phyloP scores from a whole-genome alignment of 2,329 filamentous ascomycete genomes.

The Monosporascus ibericus region DNA sequence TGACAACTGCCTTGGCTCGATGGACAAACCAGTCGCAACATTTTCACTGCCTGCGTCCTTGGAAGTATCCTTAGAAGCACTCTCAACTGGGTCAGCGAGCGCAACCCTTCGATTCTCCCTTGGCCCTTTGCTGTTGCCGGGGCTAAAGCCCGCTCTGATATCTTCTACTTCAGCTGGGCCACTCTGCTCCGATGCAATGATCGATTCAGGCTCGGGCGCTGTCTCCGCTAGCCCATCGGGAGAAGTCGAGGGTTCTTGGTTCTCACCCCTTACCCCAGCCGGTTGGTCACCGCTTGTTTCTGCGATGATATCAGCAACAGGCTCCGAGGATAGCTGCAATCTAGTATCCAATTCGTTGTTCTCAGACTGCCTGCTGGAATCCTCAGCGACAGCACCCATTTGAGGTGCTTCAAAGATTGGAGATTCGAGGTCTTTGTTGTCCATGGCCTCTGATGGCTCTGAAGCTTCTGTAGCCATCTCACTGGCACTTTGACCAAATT shows the following conservation, averaged over 20 bases:
- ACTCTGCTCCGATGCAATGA: slow-evolving; percentile 3
- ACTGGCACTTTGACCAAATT: slow-evolving; percentile 7
- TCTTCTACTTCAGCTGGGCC: slow-evolving; percentile 10
- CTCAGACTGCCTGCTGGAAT: neutral
- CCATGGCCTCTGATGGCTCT: slow-evolving; percentile 3
- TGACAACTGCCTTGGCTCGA: slow-evolving; percentile 1
- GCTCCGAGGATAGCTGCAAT: slow-evolving; percentile 2
- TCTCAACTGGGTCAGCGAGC: slow-evolving; percentile 13
- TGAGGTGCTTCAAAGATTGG: neutral
- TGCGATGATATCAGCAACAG: slow-evolving; percentile 1
- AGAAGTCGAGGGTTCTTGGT: slow-evolving; percentile 2
- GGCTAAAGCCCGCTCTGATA: slow-evolving; percentile 2
- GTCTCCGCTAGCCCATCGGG: neutral
- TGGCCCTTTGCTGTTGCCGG: slow-evolving; percentile 10
- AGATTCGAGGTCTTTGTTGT: neutral
- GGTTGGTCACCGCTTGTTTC: slow-evolving; percentile 2
- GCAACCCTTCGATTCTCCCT: slow-evolving; percentile 19
- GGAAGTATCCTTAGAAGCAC: slow-evolving; percentile 8
- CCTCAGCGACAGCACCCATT: neutral
- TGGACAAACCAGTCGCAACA: slow-evolving; percentile 4
- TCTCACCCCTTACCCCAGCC: slow-evolving; percentile 2
- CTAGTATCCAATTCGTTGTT: neutral
- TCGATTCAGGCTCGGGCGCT: slow-evolving; percentile 9
- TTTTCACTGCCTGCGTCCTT: slow-evolving; percentile 2
- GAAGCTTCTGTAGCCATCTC: slow-evolving; percentile 8